Evolutionary conservation across 495 filamentous ascomycete genomes (phyloP), one percentile per base, ranked within the genome.

Genomic region (Talaromyces ruber): DNA sequence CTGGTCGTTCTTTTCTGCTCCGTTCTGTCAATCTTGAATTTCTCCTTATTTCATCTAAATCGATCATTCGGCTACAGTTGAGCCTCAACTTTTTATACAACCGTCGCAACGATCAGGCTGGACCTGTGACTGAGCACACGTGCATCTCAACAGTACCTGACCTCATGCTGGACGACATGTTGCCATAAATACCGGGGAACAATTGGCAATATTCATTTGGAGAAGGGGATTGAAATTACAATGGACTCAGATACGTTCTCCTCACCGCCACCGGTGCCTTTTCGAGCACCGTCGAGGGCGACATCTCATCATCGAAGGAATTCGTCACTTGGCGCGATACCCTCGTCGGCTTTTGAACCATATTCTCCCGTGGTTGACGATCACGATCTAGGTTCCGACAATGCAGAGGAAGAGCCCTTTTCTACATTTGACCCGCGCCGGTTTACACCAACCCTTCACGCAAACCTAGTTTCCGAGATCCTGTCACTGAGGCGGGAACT

Each of bases 371-470:
- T 57, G 12, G 26, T 21, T 21, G 54, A 57, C 34, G 54, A 57
- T 30, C 54, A 32, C n/a, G 54, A 57, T 22, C 18, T 57, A 9
- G 54, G 54, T 18, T 34, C 54, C 58, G 78, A 75, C 59, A 69
- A 68, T 67, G 69, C 79, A 26, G 71, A 74, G 11, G 84, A 81
- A 62, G 87, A 93, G 59, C 85, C 78, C 62, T 83, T 93, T 52
- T 90, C 89, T 21, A 84, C 90, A 18, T 78, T 96, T 22, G 93
- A 98, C 68, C 90, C 94, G 6, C 85, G 92, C 58, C 82, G 93
- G 21, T 97, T 99, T 67, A 98, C 94, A 5, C 94, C 94, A 4
- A 97, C 92, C 2, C 81, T 98, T 21, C 95, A 97, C 75, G 94
- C 94, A 14, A 97, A 89, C 52, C 81, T 98, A 7, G 93, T 98